Evolutionary conservation across 805 yeast species (phyloP).

Genomic region (Kazachstania bromeliacearum): DNA sequence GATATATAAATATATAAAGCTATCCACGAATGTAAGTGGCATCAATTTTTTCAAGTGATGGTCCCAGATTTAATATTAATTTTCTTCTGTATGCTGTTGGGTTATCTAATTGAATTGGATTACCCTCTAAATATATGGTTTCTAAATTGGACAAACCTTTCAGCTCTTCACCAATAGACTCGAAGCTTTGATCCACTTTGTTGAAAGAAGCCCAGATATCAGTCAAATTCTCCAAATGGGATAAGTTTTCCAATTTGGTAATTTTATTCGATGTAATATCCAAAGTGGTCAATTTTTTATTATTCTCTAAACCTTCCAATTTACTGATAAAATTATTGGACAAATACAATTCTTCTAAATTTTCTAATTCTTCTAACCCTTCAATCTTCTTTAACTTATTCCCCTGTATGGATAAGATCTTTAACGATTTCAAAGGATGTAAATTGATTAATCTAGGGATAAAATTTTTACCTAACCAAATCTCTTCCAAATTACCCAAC

Average conservation of each 20-base stretch:
- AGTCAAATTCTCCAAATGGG: conserved; percentile 60
- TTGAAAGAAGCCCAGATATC: conserved; percentile 93
- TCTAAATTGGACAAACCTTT: conserved; percentile 56
- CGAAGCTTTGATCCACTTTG: conserved; percentile 50
- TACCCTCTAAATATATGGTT: conserved; percentile 89
- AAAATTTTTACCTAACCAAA: conserved; percentile 90
- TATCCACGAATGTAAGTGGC: conserved; percentile 85
- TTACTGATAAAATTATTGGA: conserved; percentile 72
- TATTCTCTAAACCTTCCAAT: conserved; percentile 70
- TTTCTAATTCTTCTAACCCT: conserved; percentile 62
- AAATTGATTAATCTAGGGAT: conserved; percentile 60
- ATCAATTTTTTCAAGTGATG: conserved; percentile 73
- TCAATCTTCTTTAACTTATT: conserved; percentile 71
- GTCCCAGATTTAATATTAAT: conserved; percentile 53
- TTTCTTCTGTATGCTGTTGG: conserved; percentile 83
- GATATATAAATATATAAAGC: too few species aligned
- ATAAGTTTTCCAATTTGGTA: conserved; percentile 49
- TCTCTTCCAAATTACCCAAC: conserved; percentile 51
- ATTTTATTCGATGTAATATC: conserved; percentile 77
- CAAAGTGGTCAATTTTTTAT: conserved; percentile 55
- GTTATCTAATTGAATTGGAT: conserved; percentile 68
- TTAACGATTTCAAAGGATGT: conserved; percentile 47
- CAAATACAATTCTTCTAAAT: conserved; percentile 77
- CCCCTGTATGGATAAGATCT: conserved; percentile 79
- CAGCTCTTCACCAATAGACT: conserved; percentile 58